Base-by-base conservation (phyloP, 2,329 filamentous ascomycete genomes). In the Fusarium sp. region DNA sequence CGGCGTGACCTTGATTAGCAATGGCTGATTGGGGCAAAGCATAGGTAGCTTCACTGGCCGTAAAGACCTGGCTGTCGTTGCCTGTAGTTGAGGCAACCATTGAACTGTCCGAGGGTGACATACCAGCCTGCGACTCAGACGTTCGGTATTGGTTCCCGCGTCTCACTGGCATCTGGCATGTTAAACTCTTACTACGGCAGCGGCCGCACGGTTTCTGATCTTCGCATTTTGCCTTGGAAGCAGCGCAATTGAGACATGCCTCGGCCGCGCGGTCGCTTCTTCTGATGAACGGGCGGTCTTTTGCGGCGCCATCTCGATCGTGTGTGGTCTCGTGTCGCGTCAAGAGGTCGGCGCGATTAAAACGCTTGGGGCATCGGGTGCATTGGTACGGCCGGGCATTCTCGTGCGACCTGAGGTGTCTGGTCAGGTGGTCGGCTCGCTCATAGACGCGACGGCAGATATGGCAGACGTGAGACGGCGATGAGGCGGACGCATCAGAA, bases 371-470 rank as follows among this genome's bases (percentile, higher is more conserved):
- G 22, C 76, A 78, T 53, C 76, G 76, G 56, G 75, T 78, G 44
- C 76, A 78, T 69, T 78, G 76, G 39, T 78, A 78, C 17, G 76
- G 76, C 28, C 76, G 69, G 39, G 76, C 76, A 66, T 78, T 78
- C 48, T 78, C 76, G 54, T 78, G 76, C 20, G 76, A 78, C 66
- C 76, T 69, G 54, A 78, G 50, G 45, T 78, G 76, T 57, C 76
- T 75, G 50, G 76, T 78, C 42, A 78, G 66, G 56, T 78, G 76
- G 22, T 78, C 76, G 30, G 76, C 76, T 66, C 76, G 71, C 54
- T 78, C 76, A 59, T 78, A 78, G 26, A 78, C 76, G 54, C 76
- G 76, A 38, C 76, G 73, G 24, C 76, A 78, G 57, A 78, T 78
- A 41, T 78, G 76, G 53, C 76, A 78, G 58, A 78, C 76, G 56